Percentiles rank a stretch among this genome's conserved stretches.
Conservation (phyloP, 345 rosid species). For the Nasturtium officinale region DNA sequence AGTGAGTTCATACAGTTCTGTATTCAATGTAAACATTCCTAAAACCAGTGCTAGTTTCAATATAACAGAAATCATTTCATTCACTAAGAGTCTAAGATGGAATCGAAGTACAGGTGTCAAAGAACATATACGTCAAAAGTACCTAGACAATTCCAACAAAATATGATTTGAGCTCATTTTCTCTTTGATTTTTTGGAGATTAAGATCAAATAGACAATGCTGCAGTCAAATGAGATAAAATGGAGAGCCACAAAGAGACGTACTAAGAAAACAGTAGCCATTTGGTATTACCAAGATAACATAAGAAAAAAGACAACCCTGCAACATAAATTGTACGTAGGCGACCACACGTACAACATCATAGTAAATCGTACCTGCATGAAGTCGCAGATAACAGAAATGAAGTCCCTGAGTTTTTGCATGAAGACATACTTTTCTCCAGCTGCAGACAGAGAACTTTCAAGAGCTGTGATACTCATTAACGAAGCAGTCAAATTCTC, state of each 20-base stretch:
- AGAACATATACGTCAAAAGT: conserved; percentile 12
- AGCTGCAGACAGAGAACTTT: conserved; percentile 75
- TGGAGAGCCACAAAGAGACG: conserved; percentile 12
- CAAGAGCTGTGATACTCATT: conserved; percentile 72
- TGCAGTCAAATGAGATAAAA: conserved; percentile 27
- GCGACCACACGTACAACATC: conserved; percentile 34
- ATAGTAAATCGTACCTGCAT: conserved; percentile 81
- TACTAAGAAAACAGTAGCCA: conserved; percentile 22
- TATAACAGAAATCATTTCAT: conserved; percentile 12
- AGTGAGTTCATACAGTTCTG: conserved; percentile 4
- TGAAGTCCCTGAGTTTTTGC: conserved; percentile 97
- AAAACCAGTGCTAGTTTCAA: conserved; percentile 7
- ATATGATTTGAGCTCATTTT: conserved; percentile 1
- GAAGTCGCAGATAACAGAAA: conserved; percentile 94
- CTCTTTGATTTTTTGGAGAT: neutral
- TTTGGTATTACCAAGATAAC: neutral
- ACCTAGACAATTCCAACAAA: conserved; percentile 5
- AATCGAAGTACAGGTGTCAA: conserved; percentile 17
- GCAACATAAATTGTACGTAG: conserved; percentile 24
- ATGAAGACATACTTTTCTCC: conserved; percentile 98
- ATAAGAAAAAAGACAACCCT: neutral
- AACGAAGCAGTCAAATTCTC: conserved; percentile 88
- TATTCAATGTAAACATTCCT: neutral
- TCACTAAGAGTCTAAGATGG: conserved; percentile 7
- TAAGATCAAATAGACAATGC: conserved; percentile 12